phyloP scores from a whole-genome alignment of 805 yeast genomes.

The Debaryomyces maramus region DNA sequence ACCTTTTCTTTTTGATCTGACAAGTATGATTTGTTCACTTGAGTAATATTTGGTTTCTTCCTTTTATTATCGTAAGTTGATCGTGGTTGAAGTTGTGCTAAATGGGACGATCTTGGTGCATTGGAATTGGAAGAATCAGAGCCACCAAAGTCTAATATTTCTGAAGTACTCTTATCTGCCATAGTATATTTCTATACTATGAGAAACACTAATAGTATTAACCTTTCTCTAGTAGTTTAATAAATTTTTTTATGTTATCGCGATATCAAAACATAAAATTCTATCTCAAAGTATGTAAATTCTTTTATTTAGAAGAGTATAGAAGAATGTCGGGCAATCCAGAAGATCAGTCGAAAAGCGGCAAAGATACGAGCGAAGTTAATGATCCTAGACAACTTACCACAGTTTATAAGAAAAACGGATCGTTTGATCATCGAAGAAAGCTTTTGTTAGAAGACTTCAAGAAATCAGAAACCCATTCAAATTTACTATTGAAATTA shows the following conservation, averaged over 20 bases:
- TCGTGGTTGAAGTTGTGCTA: conserved; percentile 13
- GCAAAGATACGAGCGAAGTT: conserved; percentile 4
- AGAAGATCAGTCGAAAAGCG: neutral
- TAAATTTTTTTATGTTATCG: neutral
- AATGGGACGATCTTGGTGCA: conserved; percentile 13
- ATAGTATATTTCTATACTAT: neutral
- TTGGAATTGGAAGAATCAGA: neutral
- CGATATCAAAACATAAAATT: neutral
- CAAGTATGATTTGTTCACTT: conserved; percentile 9
- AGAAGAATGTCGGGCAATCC: neutral
- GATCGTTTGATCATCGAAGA: conserved; percentile 49
- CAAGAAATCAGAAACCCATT: conserved; percentile 38
- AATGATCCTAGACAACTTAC: conserved; percentile 41
- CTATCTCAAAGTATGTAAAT: neutral
- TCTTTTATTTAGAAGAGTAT: too few relatives aligned
- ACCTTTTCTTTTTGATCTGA: conserved; percentile 5
- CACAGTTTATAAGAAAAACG: conserved; percentile 46
- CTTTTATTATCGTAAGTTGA: conserved; percentile 15
- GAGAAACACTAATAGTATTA: too few relatives aligned
- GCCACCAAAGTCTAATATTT: conserved; percentile 13
- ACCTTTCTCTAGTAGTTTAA: neutral
- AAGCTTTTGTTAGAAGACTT: conserved; percentile 44
- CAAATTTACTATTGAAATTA: conserved; percentile 40
- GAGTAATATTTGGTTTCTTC: conserved; percentile 15
- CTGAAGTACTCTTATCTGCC: conserved; percentile 5